Base-by-base conservation (phyloP, 192 early-diverging fungal species). In the Rhizophagus sp. region DNA sequence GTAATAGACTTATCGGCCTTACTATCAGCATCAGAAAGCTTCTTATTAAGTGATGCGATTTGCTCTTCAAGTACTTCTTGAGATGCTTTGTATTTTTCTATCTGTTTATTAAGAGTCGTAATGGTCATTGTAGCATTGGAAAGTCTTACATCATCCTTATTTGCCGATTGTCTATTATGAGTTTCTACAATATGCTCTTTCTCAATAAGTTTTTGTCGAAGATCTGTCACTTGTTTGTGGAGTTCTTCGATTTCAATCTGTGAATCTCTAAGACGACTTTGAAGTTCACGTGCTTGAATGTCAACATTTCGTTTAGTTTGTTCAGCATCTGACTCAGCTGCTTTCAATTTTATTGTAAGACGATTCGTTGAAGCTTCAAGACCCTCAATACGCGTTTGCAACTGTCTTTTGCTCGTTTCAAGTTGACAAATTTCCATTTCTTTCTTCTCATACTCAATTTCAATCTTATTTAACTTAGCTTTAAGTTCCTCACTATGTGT, bases 221-320 rank as follows among this genome's bases (percentile, higher is more conserved):
- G 71, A 39, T 73, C 24, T 27, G 71, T 73, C 4, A 73, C 39
- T n/a, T 52, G 34, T 11, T 1, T 13, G 2, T 73, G 71, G 8
- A 73, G 71, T 50, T 73, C 44, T 47, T 73, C 71, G 27, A 73
- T 73, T 73, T 73, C 71, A 73, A 30, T 8, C 2, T 73, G 36
- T 27, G 71, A 73, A 52, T 73, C 49, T n/a, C 24, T 27, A n/a
- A 73, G n/a, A 12, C 41, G 71, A 24, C 12, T 73, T 52, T 69
- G 67, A 30, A 69, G 27, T 22, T 69, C 67, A n/a, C 67, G 67
- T 69, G 30, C 30, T 69, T 69, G 67, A 13, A 9, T 69, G 34
- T 69, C 67, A 9, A 30, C 67, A 13, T 22, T 69, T 36, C 27
- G 67, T n/a, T 19, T 73, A 44, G 41, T 52, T 7, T n/a, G 39